These are phyloP conservation scores for Hypholoma fasciculare DNA, from an alignment of 768 basidiomycete species.

Conservation along the genomic window DNA sequence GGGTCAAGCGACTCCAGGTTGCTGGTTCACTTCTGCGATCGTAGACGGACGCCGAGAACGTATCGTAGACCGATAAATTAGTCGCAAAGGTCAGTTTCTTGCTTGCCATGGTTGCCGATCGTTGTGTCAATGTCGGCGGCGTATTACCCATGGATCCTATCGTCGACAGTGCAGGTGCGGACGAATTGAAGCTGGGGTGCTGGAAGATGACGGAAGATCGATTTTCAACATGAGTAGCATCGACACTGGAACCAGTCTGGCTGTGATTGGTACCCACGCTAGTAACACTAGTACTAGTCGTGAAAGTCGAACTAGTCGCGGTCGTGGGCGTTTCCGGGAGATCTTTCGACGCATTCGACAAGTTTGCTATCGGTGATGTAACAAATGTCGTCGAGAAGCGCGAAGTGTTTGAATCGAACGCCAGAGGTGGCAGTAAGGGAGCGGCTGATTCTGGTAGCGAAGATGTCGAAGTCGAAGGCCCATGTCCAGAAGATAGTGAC, in stretches of 20 bases:
- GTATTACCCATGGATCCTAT: constrained; percentile 34
- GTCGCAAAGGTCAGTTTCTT: constrained; percentile 88
- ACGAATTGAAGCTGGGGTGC: constrained; percentile 83
- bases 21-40: constrained; percentile 95
- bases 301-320: constrained; percentile 21
- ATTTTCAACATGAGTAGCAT: constrained; percentile 5
- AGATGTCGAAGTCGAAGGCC: constrained; percentile 13
- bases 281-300: constrained; percentile 21
- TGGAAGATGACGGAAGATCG: constrained; percentile 58
- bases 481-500: constrained; percentile 51
- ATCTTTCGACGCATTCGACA: constrained; percentile 38
- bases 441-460: constrained; percentile 37
- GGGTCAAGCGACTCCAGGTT: constrained; percentile 95
- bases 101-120: constrained; percentile 66
- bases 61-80: constrained; percentile 94
- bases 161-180: constrained; percentile 82
- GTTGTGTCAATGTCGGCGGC: constrained; percentile 59
- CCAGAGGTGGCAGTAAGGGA: constrained; percentile 63
- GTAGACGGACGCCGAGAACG: constrained; percentile 90
- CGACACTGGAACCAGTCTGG: neutral
- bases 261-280: neutral
- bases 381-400: constrained; percentile 24
- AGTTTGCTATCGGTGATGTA: neutral
- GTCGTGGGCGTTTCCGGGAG: constrained; percentile 22
- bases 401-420: constrained; percentile 48